Conservation (phyloP, 108 stramenopile species). For the Conticribra guillardii region DNA sequence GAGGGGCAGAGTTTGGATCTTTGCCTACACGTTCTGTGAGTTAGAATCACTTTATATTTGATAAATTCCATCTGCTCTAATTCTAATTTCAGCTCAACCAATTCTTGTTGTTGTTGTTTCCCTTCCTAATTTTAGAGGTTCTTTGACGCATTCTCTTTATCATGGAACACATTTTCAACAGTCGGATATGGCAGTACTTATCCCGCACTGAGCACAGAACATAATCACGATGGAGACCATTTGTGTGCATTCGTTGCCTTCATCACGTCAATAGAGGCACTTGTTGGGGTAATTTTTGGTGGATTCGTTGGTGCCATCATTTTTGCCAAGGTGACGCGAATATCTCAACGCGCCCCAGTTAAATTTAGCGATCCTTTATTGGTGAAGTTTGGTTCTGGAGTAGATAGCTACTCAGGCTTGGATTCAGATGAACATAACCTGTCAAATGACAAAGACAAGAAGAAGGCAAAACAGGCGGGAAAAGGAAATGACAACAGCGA, state of each 20-base stretch:
- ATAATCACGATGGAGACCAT: slow-evolving; percentile 27
- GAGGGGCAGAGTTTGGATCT: slow-evolving; percentile 8
- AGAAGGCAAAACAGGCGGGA: slow-evolving; percentile 11
- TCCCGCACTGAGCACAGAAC: slow-evolving; percentile 37
- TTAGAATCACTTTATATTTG: background rate
- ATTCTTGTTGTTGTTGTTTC: background rate
- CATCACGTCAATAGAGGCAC: slow-evolving; percentile 62
- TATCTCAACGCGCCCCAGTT: slow-evolving; percentile 63
- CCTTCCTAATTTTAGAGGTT: slow-evolving; percentile 9
- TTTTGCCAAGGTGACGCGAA: slow-evolving; percentile 75
- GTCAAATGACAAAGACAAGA: background rate
- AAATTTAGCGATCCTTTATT: slow-evolving; percentile 61
- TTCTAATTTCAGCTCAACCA: background rate
- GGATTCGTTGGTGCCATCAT: slow-evolving; percentile 71
- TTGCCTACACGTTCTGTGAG: slow-evolving; percentile 18
- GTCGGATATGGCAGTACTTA: slow-evolving; percentile 52
- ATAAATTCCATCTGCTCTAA: background rate
- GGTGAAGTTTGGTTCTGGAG: slow-evolving; percentile 65
- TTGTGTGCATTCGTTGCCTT: slow-evolving; percentile 58
- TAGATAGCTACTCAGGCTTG: slow-evolving; percentile 11
- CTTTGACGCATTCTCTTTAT: slow-evolving; percentile 51
- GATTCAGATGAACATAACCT: slow-evolving; percentile 8
- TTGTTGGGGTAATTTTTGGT: slow-evolving; percentile 72
- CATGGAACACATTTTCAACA: slow-evolving; percentile 60
- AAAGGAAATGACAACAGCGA: background rate